Base-by-base conservation (phyloP, 148 eudicot genomes). In the Cornus kousa region DNA sequence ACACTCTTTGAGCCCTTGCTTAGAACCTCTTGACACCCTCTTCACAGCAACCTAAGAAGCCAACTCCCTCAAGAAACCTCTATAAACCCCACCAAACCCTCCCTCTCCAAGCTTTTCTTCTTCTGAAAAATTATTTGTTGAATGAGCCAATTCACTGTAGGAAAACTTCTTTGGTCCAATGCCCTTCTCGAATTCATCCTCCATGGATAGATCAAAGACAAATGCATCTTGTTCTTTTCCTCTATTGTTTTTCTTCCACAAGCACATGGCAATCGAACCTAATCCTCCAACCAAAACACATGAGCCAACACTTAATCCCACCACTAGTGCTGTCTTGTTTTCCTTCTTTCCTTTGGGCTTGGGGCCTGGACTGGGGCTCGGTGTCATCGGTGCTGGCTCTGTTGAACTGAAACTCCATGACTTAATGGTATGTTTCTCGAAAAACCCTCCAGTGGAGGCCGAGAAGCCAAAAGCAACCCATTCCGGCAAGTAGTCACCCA, bases 201-300 rank as follows among this genome's bases (percentile, higher is more conserved):
- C 86, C 86, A 83, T 77, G 78, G 20, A 62, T 76, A 81, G 7
- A 81, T 48, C 67, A 81, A 65, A 0, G 83, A 80, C 70, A 16
- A 83, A 83, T 32, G 76, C 83, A 5, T 64, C 39, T 77, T 60
- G 72, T 17, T 83, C 71, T 68, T 22, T 43, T 57, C 20, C 14
- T 57, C 28, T 28, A 28, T 28, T 28, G 28, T 0, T 28, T 55
- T 65, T 79, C 31, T 62, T 57, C 68, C 75, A 43, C 37, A 78
- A 78, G 7, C 22, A 10, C 37, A 77, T 28, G 14, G 17, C 60
- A 24, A 62, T 13, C 59, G 78, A 74, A 71, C 16, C 22, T 11
- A 70, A 68, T 10, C 46, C 75, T 24, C 19, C 17, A 28, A 28
- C 28, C 28, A 28, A 28, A 28, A 28, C 28, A 28, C 28, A 28